Evolutionary conservation across 2,329 filamentous ascomycete genomes (phyloP).

Genomic region (Basipetospora chlamydospora): DNA sequence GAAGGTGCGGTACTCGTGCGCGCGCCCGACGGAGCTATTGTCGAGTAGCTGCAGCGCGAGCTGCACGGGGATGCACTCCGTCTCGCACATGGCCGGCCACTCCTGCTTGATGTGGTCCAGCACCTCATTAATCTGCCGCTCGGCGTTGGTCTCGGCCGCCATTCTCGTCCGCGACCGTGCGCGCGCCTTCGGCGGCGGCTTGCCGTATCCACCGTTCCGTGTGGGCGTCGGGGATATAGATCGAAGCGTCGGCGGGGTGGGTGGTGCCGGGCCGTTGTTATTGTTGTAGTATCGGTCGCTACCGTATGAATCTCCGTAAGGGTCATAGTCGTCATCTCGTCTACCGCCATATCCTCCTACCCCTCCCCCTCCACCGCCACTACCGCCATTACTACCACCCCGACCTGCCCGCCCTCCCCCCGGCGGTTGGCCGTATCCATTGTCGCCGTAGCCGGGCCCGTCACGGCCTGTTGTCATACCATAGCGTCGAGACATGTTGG

Average conservation of each 20-base stretch:
- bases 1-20: slow-evolving; percentile 77
- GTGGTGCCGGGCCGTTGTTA: neutral
- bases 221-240: slow-evolving; percentile 15
- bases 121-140: slow-evolving; percentile 46
- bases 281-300: slow-evolving; percentile 24
- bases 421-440: neutral
- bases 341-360: slow-evolving; percentile 24
- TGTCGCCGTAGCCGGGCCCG: slow-evolving; percentile 4
- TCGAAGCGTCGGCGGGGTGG: slow-evolving; percentile 15
- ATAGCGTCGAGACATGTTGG: slow-evolving; percentile 5
- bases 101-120: slow-evolving; percentile 73
- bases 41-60: slow-evolving; percentile 92
- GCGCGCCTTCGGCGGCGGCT: slow-evolving; percentile 8
- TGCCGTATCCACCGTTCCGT: slow-evolving; percentile 10
- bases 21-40: slow-evolving; percentile 80
- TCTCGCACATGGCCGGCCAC: slow-evolving; percentile 84
- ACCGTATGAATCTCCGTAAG: slow-evolving; percentile 30
- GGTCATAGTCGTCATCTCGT: slow-evolving; percentile 33
- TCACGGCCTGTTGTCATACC: slow-evolving; percentile 4
- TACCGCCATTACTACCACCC: slow-evolving; percentile 14
- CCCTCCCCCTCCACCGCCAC: neutral
- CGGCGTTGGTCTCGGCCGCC: slow-evolving; percentile 28
- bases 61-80: slow-evolving; percentile 83
- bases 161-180: slow-evolving; percentile 19
- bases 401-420: neutral